Evolutionary conservation across 2,329 filamentous ascomycete genomes (phyloP).

Genomic region (Drechslera avenae): DNA sequence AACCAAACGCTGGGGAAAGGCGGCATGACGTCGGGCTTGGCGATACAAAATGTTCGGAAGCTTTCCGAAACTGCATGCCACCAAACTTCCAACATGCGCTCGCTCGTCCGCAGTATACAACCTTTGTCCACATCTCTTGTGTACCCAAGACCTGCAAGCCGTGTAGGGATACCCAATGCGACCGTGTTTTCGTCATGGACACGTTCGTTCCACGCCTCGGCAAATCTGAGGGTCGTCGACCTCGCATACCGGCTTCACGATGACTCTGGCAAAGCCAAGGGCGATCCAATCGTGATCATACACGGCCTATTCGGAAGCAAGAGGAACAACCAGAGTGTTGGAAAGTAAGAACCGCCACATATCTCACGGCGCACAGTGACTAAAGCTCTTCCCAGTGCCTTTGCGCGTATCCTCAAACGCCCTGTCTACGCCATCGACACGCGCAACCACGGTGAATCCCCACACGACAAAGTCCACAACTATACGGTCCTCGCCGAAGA

Average conservation of each 20-base stretch:
- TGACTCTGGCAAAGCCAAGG: constrained; percentile 42
- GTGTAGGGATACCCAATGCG: constrained; percentile 5
- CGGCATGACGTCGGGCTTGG: constrained; percentile 22
- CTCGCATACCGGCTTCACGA: constrained; percentile 46
- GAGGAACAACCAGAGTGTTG: constrained; percentile 91
- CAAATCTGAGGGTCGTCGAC: constrained; percentile 31
- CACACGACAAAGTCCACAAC: constrained; percentile 76
- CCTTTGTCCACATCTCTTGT: constrained; percentile 18
- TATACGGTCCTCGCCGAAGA: constrained; percentile 84
- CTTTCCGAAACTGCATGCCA: constrained; percentile 6
- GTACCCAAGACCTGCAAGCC: constrained; percentile 17
- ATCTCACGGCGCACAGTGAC: neutral
- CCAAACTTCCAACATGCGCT: constrained; percentile 24
- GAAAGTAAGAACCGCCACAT: constrained; percentile 67
- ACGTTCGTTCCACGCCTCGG: constrained; percentile 37
- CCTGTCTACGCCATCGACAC: constrained; percentile 86
- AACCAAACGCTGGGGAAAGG: neutral
- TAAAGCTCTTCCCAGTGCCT: constrained; percentile 60
- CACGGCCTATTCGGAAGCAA: constrained; percentile 95
- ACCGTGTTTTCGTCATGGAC: constrained; percentile 22
- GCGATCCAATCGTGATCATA: constrained; percentile 80
- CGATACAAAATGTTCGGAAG: constrained; percentile 18
- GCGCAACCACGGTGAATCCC: constrained; percentile 90
- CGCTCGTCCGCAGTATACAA: constrained; percentile 18
- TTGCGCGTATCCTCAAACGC: constrained; percentile 79